These are phyloP conservation scores for Pseudopithomyces chartarum DNA, from an alignment of 2,329 filamentous ascomycete genomes.

Conservation along the genomic window DNA sequence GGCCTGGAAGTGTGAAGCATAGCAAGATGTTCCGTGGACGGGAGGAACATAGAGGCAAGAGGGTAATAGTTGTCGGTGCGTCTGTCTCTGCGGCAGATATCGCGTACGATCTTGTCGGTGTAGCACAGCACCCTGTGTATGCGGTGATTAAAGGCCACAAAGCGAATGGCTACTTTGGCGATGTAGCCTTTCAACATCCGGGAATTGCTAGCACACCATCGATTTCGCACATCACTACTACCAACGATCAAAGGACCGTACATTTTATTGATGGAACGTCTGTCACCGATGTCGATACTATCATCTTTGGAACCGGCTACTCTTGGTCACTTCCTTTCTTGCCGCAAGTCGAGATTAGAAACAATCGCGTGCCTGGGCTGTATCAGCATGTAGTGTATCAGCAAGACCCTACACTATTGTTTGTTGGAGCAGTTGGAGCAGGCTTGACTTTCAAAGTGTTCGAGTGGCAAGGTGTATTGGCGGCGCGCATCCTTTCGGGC, in stretches of 20 bases:
- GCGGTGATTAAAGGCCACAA: constrained; percentile 61
- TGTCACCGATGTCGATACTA: constrained; percentile 61
- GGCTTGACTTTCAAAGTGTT: constrained; percentile 69
- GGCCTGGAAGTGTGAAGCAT: constrained; percentile 59
- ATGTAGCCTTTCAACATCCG: constrained; percentile 65
- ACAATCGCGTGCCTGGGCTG: constrained; percentile 61
- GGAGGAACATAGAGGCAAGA: constrained; percentile 55
- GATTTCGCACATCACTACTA: constrained; percentile 51
- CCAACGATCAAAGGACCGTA: constrained; percentile 50
- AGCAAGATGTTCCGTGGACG: constrained; percentile 60
- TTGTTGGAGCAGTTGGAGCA: constrained; percentile 60
- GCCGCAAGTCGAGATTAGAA: constrained; percentile 52
- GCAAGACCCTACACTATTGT: constrained; percentile 60
- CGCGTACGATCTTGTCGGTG: constrained; percentile 56
- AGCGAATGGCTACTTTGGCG: constrained; percentile 61
- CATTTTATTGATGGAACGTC: constrained; percentile 62
- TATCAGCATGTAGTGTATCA: constrained; percentile 64
- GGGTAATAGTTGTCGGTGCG: constrained; percentile 66
- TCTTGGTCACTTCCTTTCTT: constrained; percentile 66
- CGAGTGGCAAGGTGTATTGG: constrained; percentile 70
- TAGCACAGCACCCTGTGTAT: constrained; percentile 55
- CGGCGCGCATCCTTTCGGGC: constrained; percentile 63
- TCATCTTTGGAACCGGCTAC: constrained; percentile 72
- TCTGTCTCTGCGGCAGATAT: constrained; percentile 70
- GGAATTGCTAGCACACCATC: constrained; percentile 55